Base-by-base conservation (phyloP, 192 early-diverging fungal species). In the Helicostylum pulchrum region DNA sequence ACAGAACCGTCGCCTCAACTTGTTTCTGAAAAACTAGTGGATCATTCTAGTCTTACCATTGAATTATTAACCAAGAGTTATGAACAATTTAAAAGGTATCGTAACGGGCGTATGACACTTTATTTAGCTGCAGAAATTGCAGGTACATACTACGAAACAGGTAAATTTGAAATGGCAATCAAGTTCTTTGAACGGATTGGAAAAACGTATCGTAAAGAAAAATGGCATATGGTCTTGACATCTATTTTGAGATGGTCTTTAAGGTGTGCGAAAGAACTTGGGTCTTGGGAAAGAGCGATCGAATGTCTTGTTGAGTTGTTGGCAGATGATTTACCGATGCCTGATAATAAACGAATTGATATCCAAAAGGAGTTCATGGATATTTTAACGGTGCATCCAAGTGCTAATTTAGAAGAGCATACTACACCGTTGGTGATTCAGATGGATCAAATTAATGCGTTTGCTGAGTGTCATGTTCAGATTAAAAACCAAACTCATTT, bases 41-140 rank as follows among this genome's bases (percentile, higher is more conserved):
- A 91, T 71, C 90, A 93, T 64, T 76, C 85, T 8, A 64, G 77
- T 10, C 31, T 85, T 11, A 87, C 90, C 6, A 92, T 95, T 59
- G 92, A 94, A 58, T 68, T 95, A 3, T 65, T 94, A n/a, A 94
- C 92, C 6, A 93, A 93, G 64, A 85, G 91, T n/a, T 95, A 95
- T 62, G 94, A 95, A 50, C 86, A 89, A 46, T 95, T 94, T 67
- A 93, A 94, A 66, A 75, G 78, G 49, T 71, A 87, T 30, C 86
- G 85, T 44, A 75, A 77, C 47, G 83, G 86, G 14, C 83, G 94
- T 9, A 91, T 91, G 86, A 94, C 92, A 0, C 69, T 94, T 2
- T 94, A 85, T 62, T 70, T 95, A 3, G 94, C 92, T 0, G 83
- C 88, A 10, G 92, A 95, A 71, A 95, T 95, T 65, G 94, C 94